Evolutionary conservation across 768 basidiomycete genomes (phyloP).

Genomic region (Harrya chromipes): DNA sequence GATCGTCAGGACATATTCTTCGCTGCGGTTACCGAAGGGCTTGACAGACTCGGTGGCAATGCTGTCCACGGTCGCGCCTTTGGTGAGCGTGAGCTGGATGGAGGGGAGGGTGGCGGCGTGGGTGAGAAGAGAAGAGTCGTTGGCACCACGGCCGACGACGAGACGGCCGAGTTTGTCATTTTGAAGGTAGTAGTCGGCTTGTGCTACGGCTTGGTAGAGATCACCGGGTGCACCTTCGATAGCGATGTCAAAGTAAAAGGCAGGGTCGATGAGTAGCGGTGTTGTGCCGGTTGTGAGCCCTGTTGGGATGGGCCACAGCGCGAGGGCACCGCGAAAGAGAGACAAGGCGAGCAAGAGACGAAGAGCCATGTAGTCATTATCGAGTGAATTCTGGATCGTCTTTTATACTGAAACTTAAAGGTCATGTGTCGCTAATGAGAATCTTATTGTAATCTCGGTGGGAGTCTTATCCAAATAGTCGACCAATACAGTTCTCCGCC

Average conservation of each 20-base stretch:
- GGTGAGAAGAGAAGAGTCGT: conserved; percentile 27
- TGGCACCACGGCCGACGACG: conserved; percentile 38
- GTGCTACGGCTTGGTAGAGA: conserved; percentile 32
- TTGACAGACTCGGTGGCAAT: conserved; percentile 37
- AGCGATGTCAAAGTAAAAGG: conserved; percentile 29
- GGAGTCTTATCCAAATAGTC: conserved; percentile 22
- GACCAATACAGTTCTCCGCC: conserved; percentile 48
- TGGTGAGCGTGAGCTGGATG: conserved; percentile 27
- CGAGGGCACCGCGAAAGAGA: conserved; percentile 10
- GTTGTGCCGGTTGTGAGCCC: conserved; percentile 24
- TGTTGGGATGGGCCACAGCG: conserved; percentile 35
- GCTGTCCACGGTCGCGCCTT: conserved; percentile 14
- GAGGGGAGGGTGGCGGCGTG: conserved; percentile 24
- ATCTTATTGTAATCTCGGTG: too few species aligned
- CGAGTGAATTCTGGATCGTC: too few species aligned
- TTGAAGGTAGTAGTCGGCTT: conserved; percentile 29
- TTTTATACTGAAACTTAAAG: too few species aligned
- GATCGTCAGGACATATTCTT: conserved; percentile 42
- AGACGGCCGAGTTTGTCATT: conserved; percentile 39
- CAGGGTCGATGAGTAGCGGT: conserved; percentile 22
- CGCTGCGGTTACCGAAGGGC: conserved; percentile 37
- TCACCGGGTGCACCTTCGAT: conserved; percentile 30
- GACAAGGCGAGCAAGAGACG: conserved; percentile 6
- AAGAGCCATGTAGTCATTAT: background rate
- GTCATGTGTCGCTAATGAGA: too few species aligned